Conservation (phyloP, 2,329 filamentous ascomycete species). For the Acrocalymma vagum region DNA sequence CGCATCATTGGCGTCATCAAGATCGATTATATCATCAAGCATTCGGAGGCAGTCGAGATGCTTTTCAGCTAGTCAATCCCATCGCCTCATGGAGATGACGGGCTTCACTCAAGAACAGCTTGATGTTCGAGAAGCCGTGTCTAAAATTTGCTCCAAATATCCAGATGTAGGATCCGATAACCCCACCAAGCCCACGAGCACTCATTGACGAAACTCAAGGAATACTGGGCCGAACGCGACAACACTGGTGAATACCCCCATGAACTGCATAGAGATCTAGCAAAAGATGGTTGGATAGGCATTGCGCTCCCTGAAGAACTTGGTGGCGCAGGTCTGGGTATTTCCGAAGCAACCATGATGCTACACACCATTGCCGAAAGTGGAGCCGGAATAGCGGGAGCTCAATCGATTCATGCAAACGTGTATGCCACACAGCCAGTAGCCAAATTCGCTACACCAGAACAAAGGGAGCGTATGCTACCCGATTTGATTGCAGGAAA, state of each 20-base stretch:
- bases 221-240: slow-evolving; percentile 79
- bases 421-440: slow-evolving; percentile 80
- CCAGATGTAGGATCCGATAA: slow-evolving; percentile 46
- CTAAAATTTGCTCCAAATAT: slow-evolving; percentile 74
- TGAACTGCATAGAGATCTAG: slow-evolving; percentile 77
- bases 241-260: slow-evolving; percentile 74
- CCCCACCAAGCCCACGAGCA: neutral
- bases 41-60: slow-evolving; percentile 15
- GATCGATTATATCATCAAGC: neutral
- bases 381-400: slow-evolving; percentile 76
- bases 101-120: slow-evolving; percentile 78
- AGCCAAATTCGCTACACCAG: slow-evolving; percentile 73
- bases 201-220: slow-evolving; percentile 52
- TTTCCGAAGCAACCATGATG: slow-evolving; percentile 86
- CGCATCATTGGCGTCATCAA: neutral
- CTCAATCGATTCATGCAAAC: slow-evolving; percentile 66
- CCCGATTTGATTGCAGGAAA: slow-evolving; percentile 75
- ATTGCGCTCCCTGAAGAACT: slow-evolving; percentile 79
- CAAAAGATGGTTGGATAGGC: slow-evolving; percentile 80
- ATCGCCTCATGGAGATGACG: slow-evolving; percentile 71
- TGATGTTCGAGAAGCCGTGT: slow-evolving; percentile 75
- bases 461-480: slow-evolving; percentile 71
- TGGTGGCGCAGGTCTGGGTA: slow-evolving; percentile 77
- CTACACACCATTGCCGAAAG: slow-evolving; percentile 80
- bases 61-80: slow-evolving; percentile 38